These are phyloP conservation scores for Chaetomium sp. DNA, from an alignment of 2,329 filamentous ascomycete genomes.

Conservation along the genomic window DNA sequence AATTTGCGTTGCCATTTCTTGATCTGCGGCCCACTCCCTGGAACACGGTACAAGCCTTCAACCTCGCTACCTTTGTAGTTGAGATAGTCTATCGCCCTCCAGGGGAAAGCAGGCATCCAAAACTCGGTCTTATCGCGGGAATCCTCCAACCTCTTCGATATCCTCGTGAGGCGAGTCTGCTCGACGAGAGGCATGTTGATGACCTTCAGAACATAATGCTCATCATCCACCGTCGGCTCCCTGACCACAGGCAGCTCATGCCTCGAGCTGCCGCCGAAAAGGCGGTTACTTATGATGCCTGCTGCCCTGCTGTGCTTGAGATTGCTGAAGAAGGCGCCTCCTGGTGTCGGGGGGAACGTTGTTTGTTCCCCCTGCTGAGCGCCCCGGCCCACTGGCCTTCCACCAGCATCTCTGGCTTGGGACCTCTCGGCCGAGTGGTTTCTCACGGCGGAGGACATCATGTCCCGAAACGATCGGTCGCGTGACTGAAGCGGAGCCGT, in stretches of 20 bases:
- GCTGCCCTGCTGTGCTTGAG: constrained; percentile 68
- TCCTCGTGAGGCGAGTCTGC: constrained; percentile 83
- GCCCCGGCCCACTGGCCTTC: constrained; percentile 40
- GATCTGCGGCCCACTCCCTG: constrained; percentile 82
- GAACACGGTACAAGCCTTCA: constrained; percentile 87
- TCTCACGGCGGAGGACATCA: constrained; percentile 58
- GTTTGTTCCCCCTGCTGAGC: constrained; percentile 44
- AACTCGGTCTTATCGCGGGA: constrained; percentile 95
- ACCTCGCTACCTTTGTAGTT: constrained; percentile 93
- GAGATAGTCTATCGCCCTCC: constrained; percentile 91
- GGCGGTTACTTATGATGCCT: constrained; percentile 72
- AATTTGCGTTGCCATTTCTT: constrained; percentile 92
- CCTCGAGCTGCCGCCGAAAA: constrained; percentile 72
- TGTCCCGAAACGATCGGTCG: constrained; percentile 62
- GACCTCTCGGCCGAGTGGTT: constrained; percentile 69
- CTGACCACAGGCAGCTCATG: constrained; percentile 64
- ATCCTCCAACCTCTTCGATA: constrained; percentile 80
- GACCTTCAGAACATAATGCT: constrained; percentile 76
- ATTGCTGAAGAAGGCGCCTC: constrained; percentile 62
- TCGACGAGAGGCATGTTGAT: constrained; percentile 82
- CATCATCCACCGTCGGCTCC: constrained; percentile 60
- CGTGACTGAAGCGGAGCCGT: constrained; percentile 56
- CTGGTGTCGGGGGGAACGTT: constrained; percentile 54
- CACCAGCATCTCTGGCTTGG: constrained; percentile 37
- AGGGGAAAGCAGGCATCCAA: constrained; percentile 96